These are phyloP conservation scores for Trichoderma gamsii DNA, from an alignment of 495 filamentous ascomycete genomes.

Conservation along the genomic window DNA sequence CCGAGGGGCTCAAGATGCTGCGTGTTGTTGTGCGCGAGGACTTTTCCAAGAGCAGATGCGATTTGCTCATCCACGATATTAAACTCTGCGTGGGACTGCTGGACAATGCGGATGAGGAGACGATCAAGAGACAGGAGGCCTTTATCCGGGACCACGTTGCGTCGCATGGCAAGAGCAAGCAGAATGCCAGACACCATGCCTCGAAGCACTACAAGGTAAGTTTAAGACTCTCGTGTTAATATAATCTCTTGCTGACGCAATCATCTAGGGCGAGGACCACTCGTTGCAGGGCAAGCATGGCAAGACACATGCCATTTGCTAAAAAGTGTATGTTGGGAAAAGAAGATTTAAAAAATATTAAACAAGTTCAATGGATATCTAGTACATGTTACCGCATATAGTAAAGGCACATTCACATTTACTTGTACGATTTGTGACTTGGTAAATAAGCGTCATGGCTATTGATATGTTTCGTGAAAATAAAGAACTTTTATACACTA, in stretches of 20 bases:
- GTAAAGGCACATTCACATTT: too few relatives aligned
- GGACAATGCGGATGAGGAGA: slow-evolving; percentile 64
- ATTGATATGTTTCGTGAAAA: background rate
- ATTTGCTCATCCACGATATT: slow-evolving; percentile 66
- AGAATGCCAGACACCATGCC: slow-evolving; percentile 28
- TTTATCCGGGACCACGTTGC: slow-evolving; percentile 54
- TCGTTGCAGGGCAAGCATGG: slow-evolving; percentile 80
- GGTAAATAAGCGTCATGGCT: background rate
- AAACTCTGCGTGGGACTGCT: slow-evolving; percentile 62
- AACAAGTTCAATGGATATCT: background rate
- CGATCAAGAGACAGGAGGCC: slow-evolving; percentile 57
- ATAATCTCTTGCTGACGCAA: slow-evolving; percentile 6
- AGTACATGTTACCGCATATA: too few relatives aligned
- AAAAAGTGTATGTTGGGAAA: slow-evolving; percentile 22
- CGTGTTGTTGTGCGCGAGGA: slow-evolving; percentile 85
- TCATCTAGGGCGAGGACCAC: slow-evolving; percentile 61
- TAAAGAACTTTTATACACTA: background rate
- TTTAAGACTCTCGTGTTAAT: slow-evolving; percentile 5
- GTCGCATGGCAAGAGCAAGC: slow-evolving; percentile 48
- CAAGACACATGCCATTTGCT: slow-evolving; percentile 83
- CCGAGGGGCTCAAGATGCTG: slow-evolving; percentile 72
- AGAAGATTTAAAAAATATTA: background rate
- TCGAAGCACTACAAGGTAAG: slow-evolving; percentile 42
- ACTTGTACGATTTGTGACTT: too few relatives aligned
- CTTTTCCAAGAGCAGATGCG: slow-evolving; percentile 70